These are phyloP conservation scores for Geosmithia flava DNA, from an alignment of 2,329 filamentous ascomycete genomes.

Conservation along the genomic window DNA sequence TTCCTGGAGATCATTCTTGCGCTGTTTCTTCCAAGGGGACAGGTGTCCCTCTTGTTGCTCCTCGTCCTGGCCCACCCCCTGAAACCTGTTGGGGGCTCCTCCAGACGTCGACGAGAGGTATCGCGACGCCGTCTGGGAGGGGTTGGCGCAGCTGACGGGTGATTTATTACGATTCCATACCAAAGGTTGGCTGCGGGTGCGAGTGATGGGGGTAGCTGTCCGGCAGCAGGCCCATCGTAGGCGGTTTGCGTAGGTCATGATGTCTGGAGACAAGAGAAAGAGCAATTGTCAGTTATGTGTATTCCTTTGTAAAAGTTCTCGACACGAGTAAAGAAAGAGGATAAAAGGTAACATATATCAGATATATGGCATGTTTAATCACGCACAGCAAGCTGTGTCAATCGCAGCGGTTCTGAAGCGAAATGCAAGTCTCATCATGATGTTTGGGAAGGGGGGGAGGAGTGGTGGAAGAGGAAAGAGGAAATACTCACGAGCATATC, in stretches of 20 bases:
- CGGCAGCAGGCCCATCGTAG: constrained; percentile 19
- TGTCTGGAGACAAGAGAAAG: constrained; percentile 3
- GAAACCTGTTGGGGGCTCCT: neutral
- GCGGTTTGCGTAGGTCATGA: constrained; percentile 23
- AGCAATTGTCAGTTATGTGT: constrained; percentile 3
- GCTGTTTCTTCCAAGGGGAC: constrained; percentile 23
- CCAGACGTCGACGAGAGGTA: neutral
- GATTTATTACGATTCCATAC: neutral
- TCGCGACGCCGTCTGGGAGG: neutral
- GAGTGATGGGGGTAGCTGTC: constrained; percentile 7
- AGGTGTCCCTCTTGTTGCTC: constrained; percentile 10
- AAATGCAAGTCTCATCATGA: constrained; percentile 28
- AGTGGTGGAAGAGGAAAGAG: constrained; percentile 1
- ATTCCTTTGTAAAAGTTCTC: neutral
- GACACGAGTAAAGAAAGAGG: constrained; percentile 1
- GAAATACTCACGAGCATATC: constrained; percentile 24
- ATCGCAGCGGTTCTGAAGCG: constrained; percentile 39
- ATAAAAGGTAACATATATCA: neutral
- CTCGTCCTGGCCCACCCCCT: constrained; percentile 3
- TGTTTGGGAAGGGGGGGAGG: neutral
- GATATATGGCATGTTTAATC: constrained; percentile 25
- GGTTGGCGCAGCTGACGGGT: neutral
- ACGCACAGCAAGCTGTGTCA: constrained; percentile 31
- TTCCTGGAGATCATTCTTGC: constrained; percentile 16
- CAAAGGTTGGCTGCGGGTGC: neutral